phyloP scores from a whole-genome alignment of 1,284 basidiomycete species.

The Xanthoconium separans region DNA sequence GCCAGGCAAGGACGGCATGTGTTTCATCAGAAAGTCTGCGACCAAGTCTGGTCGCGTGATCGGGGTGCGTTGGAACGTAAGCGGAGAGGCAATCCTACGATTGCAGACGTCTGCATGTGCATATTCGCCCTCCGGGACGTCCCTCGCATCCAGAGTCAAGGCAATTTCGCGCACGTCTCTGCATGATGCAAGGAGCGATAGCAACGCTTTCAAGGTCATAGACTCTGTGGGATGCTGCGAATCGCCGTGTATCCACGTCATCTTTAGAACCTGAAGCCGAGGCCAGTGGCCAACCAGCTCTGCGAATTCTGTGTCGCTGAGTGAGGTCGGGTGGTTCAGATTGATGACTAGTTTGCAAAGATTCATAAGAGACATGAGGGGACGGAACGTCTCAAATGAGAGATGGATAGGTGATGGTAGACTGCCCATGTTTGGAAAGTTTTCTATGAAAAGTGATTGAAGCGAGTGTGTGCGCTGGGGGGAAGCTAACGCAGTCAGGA shows the following conservation, averaged over 20 bases:
- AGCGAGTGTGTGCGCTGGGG: slow-evolving; percentile 5
- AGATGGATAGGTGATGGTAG: background rate
- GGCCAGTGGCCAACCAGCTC: background rate
- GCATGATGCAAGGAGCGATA: background rate
- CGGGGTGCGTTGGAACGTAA: background rate
- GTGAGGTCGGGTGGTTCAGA: background rate
- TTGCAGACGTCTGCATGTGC: background rate
- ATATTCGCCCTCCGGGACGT: background rate
- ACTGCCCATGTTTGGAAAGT: background rate
- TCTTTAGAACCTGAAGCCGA: background rate
- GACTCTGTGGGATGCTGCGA: background rate
- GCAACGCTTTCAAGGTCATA: background rate
- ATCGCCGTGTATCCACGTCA: background rate
- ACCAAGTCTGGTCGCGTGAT: background rate
- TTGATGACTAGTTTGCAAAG: slow-evolving; percentile 1
- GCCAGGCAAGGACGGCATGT: background rate
- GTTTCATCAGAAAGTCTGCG: background rate
- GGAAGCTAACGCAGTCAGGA: slow-evolving; percentile 2
- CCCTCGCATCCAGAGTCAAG: background rate
- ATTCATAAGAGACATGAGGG: background rate
- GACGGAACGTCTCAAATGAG: background rate
- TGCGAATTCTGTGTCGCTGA: background rate
- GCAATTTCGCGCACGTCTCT: background rate
- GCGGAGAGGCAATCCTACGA: background rate
- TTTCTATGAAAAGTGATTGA: background rate